These are phyloP conservation scores for Solanum commersonii DNA, from an alignment of 257 asterid genomes.

Conservation along the genomic window DNA sequence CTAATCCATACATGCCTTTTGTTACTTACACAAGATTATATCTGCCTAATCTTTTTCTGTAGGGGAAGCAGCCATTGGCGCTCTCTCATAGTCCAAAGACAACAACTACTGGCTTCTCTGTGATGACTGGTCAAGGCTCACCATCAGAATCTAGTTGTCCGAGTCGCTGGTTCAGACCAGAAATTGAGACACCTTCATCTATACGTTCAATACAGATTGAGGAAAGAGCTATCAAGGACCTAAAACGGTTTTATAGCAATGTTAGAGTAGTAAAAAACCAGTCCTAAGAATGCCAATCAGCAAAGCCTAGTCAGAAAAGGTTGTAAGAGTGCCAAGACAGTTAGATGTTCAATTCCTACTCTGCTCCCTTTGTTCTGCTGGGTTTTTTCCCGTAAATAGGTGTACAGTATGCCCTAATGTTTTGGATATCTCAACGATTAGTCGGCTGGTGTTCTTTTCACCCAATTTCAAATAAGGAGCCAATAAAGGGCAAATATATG, in stretches of 20 bases:
- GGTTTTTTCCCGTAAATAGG: not conserved
- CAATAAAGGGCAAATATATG: not conserved
- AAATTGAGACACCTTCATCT: slow-evolving; percentile 56
- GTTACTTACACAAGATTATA: not conserved
- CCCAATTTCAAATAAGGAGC: not conserved
- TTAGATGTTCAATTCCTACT: not conserved
- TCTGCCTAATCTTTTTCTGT: not conserved
- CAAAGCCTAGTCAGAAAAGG: not conserved
- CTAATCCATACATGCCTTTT: not conserved
- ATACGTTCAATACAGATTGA: slow-evolving; percentile 85
- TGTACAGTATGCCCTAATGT: not conserved
- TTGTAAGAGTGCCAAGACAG: not conserved
- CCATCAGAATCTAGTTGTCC: slow-evolving; percentile 52
- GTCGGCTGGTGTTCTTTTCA: not conserved
- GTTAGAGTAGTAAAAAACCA: slow-evolving; percentile 77
- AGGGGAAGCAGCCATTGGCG: slow-evolving; percentile 1
- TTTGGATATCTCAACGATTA: not conserved
- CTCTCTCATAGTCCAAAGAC: slow-evolving; percentile 62
- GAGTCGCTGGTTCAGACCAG: slow-evolving; percentile 95
- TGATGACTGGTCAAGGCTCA: slow-evolving; percentile 60
- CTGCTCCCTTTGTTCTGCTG: not conserved
- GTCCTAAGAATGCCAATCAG: slow-evolving; percentile 16
- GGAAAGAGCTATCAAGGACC: slow-evolving; percentile 89
- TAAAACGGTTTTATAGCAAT: slow-evolving; percentile 76
- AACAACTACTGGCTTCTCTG: slow-evolving; percentile 68